A percentile compares a stretch with the other conserved stretches of the same genome.
phyloP scores from a whole-genome alignment of 139 green algal genomes.

The Haematococcus lacustris region DNA sequence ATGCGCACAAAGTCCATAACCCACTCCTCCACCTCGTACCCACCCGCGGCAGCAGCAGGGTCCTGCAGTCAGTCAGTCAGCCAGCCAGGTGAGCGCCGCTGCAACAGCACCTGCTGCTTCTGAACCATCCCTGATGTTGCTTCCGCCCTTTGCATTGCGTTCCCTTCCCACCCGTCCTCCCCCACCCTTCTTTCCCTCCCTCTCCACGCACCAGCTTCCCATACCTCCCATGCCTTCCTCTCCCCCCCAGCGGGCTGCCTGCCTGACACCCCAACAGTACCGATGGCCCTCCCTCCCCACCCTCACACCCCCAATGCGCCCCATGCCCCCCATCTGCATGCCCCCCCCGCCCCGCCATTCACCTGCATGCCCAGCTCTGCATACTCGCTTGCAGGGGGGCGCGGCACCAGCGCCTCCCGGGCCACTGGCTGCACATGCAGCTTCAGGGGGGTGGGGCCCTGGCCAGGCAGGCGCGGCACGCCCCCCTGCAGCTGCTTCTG shows the following conservation, averaged over 20 bases:
- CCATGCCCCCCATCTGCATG: not conserved
- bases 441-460: conserved; percentile 30
- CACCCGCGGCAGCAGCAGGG: not conserved
- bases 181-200: not conserved
- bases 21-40: conserved; percentile 64
- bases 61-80: not conserved
- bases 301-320: not conserved
- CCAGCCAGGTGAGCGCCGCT: not conserved
- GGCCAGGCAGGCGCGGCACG: conserved; percentile 9
- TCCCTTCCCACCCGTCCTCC: not conserved
- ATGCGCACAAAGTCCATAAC: conserved; percentile 84
- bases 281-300: not conserved
- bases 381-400: conserved; percentile 46
- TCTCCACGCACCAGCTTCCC: not conserved
- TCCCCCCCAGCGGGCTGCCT: conserved; percentile 1
- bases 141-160: conserved; percentile 1
- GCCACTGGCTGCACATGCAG: conserved; percentile 25
- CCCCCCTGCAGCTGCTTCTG: conserved; percentile 30
- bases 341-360: not conserved
- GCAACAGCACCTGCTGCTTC: not conserved
- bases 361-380: not conserved
- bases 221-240: not conserved
- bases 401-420: conserved; percentile 54
- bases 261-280: conserved; percentile 5
- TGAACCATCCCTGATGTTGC: not conserved